These are phyloP conservation scores for Metarhizium robertsii DNA, from an alignment of 2,329 filamentous ascomycete genomes.

Conservation along the genomic window DNA sequence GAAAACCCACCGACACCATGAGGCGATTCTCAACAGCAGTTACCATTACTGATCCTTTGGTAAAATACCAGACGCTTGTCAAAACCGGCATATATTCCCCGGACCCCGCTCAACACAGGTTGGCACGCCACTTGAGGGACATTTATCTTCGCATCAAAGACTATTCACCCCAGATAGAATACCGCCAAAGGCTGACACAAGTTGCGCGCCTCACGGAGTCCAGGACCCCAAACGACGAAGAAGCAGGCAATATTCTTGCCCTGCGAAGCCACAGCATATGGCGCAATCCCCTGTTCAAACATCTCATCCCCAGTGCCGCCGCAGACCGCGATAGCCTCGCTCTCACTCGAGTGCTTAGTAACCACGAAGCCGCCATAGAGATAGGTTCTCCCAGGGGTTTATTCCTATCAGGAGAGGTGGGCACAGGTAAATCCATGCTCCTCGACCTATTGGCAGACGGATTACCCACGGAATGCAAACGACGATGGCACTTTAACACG, in stretches of 20 bases:
- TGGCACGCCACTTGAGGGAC: conserved; percentile 68
- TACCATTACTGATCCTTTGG: conserved; percentile 61
- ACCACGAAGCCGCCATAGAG: conserved; percentile 60
- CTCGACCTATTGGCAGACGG: conserved; percentile 72
- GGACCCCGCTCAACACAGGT: conserved; percentile 62
- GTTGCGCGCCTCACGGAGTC: conserved; percentile 39
- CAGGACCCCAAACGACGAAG: conserved; percentile 18
- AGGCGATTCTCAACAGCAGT: conserved; percentile 37
- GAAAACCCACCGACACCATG: conserved; percentile 11
- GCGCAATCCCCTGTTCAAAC: conserved; percentile 48
- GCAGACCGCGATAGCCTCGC: conserved; percentile 51
- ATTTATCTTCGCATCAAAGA: conserved; percentile 69
- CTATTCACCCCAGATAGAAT: conserved; percentile 64
- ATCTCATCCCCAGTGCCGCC: conserved; percentile 44
- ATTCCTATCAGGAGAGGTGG: conserved; percentile 73
- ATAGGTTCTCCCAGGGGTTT: conserved; percentile 66
- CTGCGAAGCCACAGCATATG: conserved; percentile 45
- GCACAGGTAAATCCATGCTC: conserved; percentile 79
- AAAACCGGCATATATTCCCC: conserved; percentile 57
- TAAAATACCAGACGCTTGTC: conserved; percentile 65
- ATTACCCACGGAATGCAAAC: conserved; percentile 63
- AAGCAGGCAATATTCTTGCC: conserved; percentile 32
- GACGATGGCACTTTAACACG: conserved; percentile 74
- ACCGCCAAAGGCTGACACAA: conserved; percentile 54
- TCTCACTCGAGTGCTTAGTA: conserved; percentile 58